These are phyloP conservation scores for Linanthus parryae DNA, from an alignment of 148 eudicot species.

Conservation along the genomic window DNA sequence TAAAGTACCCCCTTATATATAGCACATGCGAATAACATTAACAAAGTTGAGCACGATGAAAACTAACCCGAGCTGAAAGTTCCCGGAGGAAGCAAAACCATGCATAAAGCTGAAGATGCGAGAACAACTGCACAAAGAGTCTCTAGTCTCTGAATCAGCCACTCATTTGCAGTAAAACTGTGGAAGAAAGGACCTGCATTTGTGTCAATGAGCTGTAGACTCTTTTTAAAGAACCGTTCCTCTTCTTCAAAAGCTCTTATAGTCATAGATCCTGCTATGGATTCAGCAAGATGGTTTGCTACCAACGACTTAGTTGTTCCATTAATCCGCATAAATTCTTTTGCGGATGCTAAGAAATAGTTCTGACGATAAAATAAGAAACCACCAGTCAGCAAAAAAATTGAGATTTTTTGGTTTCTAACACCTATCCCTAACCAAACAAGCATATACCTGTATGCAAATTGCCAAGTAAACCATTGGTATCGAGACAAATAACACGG, in stretches of 20 bases:
- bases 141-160: slow-evolving; percentile 88
- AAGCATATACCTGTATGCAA: slow-evolving; percentile 83
- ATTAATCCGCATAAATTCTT: slow-evolving; percentile 84
- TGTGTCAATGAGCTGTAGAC: slow-evolving; percentile 65
- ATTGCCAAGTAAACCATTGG: slow-evolving; percentile 65
- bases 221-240: slow-evolving; percentile 74
- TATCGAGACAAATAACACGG: slow-evolving; percentile 72
- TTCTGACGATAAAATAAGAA: slow-evolving; percentile 29
- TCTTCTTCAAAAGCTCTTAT: slow-evolving; percentile 88
- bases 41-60: not conserved
- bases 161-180: slow-evolving; percentile 79
- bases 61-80: slow-evolving; percentile 77
- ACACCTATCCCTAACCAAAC: too few species aligned
- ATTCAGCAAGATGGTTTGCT: slow-evolving; percentile 88
- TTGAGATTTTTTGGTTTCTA: not conserved
- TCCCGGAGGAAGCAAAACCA: slow-evolving; percentile 87
- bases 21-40: not conserved
- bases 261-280: slow-evolving; percentile 71
- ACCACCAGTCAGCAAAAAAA: not conserved
- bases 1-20: too few species aligned
- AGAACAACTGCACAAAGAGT: slow-evolving; percentile 75
- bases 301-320: slow-evolving; percentile 89
- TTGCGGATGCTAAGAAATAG: slow-evolving; percentile 75
- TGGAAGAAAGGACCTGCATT: slow-evolving; percentile 81
- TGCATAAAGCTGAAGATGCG: slow-evolving; percentile 72